Evolutionary conservation across 805 yeast genomes (phyloP).

Genomic region (Citeromyces matritensis): DNA sequence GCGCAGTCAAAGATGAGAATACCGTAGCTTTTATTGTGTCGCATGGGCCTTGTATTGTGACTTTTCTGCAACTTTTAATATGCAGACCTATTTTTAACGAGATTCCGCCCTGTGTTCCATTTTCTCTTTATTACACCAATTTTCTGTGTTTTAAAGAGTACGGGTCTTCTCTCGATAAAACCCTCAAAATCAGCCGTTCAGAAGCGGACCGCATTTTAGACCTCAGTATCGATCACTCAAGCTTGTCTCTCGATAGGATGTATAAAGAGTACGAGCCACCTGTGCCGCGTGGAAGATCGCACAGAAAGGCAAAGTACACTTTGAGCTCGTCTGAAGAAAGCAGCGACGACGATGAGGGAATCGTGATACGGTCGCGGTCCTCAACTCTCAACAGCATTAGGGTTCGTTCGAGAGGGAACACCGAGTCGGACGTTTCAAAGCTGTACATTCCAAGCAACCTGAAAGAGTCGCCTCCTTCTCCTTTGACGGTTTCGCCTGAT

Average conservation of each 20-base stretch:
- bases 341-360: constrained; percentile 4
- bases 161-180: background rate
- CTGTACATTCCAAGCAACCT: too few relatives aligned
- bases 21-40: constrained; percentile 18
- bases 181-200: background rate
- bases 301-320: background rate
- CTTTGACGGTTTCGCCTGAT: too few relatives aligned
- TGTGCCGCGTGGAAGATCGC: background rate
- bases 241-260: too few relatives aligned
- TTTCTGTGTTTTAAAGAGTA: background rate
- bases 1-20: constrained; percentile 12
- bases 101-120: constrained; percentile 20
- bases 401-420: too few relatives aligned
- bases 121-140: constrained; percentile 6
- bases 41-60: constrained; percentile 27
- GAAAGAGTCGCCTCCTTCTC: too few relatives aligned
- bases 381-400: background rate
- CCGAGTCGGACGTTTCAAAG: too few relatives aligned
- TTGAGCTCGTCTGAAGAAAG: constrained; percentile 1
- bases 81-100: constrained; percentile 22
- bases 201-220: too few relatives aligned
- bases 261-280: too few relatives aligned
- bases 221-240: too few relatives aligned
- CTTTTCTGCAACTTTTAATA: constrained; percentile 19
- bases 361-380: constrained; percentile 6